A percentile compares a stretch with the other conserved stretches of the same genome.
Conservation (phyloP, 2,329 filamentous ascomycete genomes). For the Penicillium freii region DNA sequence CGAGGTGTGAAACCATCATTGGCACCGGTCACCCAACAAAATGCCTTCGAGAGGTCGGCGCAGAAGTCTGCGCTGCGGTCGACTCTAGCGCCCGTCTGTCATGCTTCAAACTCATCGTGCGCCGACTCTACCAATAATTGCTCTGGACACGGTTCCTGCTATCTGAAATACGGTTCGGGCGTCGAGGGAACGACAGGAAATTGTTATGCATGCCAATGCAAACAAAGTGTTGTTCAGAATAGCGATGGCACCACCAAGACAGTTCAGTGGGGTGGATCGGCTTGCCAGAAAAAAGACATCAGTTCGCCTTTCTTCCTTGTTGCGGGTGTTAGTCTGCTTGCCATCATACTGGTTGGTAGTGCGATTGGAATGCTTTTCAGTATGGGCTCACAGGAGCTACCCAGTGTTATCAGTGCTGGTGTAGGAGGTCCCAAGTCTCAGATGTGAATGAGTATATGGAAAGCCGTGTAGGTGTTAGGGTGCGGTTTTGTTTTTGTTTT, state of each 20-base stretch:
- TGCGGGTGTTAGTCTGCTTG: conserved; percentile 66
- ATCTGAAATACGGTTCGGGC: conserved; percentile 59
- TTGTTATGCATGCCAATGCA: conserved; percentile 81
- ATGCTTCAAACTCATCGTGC: conserved; percentile 68
- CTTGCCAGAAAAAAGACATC: conserved; percentile 89
- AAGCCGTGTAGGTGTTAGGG: background rate
- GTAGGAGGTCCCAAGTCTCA: conserved; percentile 66
- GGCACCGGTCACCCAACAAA: background rate
- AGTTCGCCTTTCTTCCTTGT: conserved; percentile 88
- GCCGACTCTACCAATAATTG: conserved; percentile 70
- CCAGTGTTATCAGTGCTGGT: conserved; percentile 93
- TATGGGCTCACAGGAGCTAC: conserved; percentile 83
- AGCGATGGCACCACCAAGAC: conserved; percentile 56
- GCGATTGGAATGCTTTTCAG: conserved; percentile 75
- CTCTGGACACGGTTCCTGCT: conserved; percentile 76
- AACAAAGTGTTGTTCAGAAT: conserved; percentile 52
- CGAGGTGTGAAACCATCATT: conserved; percentile 1
- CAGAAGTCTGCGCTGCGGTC: conserved; percentile 33
- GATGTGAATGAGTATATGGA: conserved; percentile 30
- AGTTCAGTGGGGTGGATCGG: conserved; percentile 76
- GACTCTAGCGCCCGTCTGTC: conserved; percentile 69
- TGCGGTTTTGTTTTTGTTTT: background rate
- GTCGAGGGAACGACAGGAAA: conserved; percentile 40
- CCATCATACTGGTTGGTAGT: conserved; percentile 67
- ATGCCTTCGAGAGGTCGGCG: conserved; percentile 18